phyloP scores from a whole-genome alignment of 139 green algal species.

The Zygnema cylindricum region DNA sequence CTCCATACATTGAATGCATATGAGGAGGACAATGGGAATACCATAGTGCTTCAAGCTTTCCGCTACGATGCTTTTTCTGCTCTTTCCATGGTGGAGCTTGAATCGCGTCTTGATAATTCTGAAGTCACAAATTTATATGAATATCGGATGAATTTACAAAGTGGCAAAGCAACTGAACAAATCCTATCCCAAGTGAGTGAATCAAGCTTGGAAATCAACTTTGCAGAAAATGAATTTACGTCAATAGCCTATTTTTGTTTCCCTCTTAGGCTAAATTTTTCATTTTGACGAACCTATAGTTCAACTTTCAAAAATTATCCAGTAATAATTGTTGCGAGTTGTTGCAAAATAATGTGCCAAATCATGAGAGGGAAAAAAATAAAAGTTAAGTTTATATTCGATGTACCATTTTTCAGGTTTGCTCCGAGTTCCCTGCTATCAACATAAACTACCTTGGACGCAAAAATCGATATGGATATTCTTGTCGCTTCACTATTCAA shows the following conservation, averaged over 20 bases:
- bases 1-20: slow-evolving; percentile 26
- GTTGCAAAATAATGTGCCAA: no score
- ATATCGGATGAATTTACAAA: slow-evolving; percentile 38
- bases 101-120: background rate
- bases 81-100: slow-evolving; percentile 25
- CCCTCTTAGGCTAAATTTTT: background rate
- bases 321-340: no score
- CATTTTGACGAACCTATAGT: slow-evolving; percentile 6
- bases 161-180: slow-evolving; percentile 4
- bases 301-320: no score
- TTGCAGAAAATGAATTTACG: background rate
- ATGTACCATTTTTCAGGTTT: slow-evolving; percentile 28
- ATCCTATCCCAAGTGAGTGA: slow-evolving; percentile 13
- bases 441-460: background rate
- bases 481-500: slow-evolving; percentile 23
- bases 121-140: slow-evolving; percentile 36
- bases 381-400: no score
- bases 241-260: background rate
- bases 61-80: slow-evolving; percentile 42
- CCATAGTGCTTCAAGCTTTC: slow-evolving; percentile 39
- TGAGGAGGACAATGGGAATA: slow-evolving; percentile 8
- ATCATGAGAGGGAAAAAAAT: no score
- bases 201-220: no score
- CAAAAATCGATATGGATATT: slow-evolving; percentile 35
- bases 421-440: slow-evolving; percentile 43